Percentiles rank a stretch among this genome's conserved stretches.
Evolutionary conservation across 139 green algal species (phyloP).

Genomic region (Ettlia oleoabundans): DNA sequence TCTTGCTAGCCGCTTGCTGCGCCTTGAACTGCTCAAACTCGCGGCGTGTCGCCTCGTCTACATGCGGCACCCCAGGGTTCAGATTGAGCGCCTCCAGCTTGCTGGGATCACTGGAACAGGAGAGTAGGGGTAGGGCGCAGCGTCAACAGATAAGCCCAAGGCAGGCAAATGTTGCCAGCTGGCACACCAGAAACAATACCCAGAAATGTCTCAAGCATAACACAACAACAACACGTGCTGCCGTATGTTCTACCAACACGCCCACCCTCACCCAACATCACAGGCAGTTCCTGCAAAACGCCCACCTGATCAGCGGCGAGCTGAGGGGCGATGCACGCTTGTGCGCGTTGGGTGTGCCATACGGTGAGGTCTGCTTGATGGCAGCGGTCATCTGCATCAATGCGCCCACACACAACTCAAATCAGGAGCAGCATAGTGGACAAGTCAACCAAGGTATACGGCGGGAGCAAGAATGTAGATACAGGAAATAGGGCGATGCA

Average conservation of each 20-base stretch:
- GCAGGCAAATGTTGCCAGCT: not conserved
- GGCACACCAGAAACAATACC: no score
- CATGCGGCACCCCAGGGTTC: conserved; percentile 41
- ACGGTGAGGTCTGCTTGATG: conserved; percentile 51
- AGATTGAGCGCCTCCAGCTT: conserved; percentile 61
- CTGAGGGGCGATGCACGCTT: conserved; percentile 36
- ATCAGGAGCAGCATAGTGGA: no score
- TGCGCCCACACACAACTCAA: not conserved
- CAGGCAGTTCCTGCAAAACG: not conserved
- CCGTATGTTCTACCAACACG: no score
- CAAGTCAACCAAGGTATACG: no score
- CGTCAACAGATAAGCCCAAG: not conserved
- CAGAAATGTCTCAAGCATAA: no score
- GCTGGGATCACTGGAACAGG: conserved; percentile 33
- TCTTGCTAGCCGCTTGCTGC: conserved; percentile 13
- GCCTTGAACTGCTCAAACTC: conserved; percentile 58
- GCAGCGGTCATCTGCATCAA: conserved; percentile 26
- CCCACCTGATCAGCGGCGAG: conserved; percentile 45
- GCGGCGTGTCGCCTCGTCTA: conserved; percentile 40
- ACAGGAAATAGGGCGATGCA: not conserved
- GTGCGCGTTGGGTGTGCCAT: conserved; percentile 55
- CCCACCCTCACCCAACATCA: no score
- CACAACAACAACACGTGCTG: no score
- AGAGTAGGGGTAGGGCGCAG: not conserved
- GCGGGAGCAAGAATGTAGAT: not conserved